These are phyloP conservation scores for Tetrahymena elliotti DNA, from an alignment of 73 alveolate species.

Conservation along the genomic window DNA sequence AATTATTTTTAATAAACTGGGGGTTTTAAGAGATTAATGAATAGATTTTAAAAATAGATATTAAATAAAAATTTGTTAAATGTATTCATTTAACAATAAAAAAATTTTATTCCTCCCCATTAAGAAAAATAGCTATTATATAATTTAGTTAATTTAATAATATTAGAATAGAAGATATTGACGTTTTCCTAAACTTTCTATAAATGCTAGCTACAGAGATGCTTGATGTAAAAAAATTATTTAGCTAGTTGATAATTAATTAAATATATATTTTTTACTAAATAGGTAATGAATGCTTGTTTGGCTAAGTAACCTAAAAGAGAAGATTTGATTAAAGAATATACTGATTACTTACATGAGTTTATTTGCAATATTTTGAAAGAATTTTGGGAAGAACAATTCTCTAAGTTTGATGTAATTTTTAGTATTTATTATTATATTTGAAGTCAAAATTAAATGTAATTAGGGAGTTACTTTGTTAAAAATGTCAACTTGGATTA, in stretches of 20 bases:
- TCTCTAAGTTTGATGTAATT: background rate
- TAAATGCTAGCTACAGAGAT: background rate
- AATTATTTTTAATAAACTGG: too few species aligned
- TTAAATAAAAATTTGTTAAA: too few species aligned
- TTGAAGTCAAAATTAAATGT: background rate
- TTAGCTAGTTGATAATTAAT: background rate
- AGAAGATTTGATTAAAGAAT: slow-evolving; percentile 29
- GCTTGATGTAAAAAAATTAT: background rate
- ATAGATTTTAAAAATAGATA: too few species aligned
- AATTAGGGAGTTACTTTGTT: slow-evolving; percentile 1
- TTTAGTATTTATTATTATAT: background rate
- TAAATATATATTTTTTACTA: background rate
- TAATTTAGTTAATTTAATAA: background rate
- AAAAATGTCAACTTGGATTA: slow-evolving; percentile 4
- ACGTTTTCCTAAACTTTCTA: background rate
- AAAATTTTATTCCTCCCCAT: too few species aligned
- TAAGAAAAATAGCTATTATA: background rate
- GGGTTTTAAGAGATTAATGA: too few species aligned
- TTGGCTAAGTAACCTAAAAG: slow-evolving; percentile 24
- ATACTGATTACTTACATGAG: slow-evolving; percentile 18
- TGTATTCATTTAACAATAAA: too few species aligned
- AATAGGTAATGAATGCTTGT: slow-evolving; percentile 15
- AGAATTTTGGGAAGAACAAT: slow-evolving; percentile 14
- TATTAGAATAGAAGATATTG: background rate
- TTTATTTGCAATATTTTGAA: slow-evolving; percentile 2